These are phyloP conservation scores for Solanum chacoense DNA, from an alignment of 305 asterid genomes.

Conservation along the genomic window DNA sequence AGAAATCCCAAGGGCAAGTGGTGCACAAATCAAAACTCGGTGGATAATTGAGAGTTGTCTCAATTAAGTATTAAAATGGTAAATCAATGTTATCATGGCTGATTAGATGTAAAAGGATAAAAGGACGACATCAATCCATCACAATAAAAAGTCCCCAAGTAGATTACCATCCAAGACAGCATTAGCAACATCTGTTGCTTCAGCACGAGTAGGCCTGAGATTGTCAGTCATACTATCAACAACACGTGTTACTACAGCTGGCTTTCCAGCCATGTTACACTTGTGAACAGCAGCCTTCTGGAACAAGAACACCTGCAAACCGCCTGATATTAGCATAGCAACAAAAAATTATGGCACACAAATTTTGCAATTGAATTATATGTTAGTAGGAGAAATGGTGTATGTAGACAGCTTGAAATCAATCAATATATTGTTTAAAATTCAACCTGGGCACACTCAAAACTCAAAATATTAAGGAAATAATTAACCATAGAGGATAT, in stretches of 20 bases:
- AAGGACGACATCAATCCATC: background rate
- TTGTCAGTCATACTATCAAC: slow-evolving; percentile 96
- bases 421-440: background rate
- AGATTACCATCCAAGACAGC: slow-evolving; percentile 71
- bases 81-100: background rate
- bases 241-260: slow-evolving; percentile 88
- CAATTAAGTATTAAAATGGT: background rate
- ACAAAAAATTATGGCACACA: background rate
- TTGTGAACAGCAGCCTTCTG: slow-evolving; percentile 87
- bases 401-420: background rate
- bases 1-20: background rate
- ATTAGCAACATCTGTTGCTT: slow-evolving; percentile 87
- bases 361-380: background rate
- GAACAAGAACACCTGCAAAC: slow-evolving; percentile 77
- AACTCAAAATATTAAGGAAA: background rate
- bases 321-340: background rate
- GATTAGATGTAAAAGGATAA: background rate
- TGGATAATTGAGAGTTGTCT: background rate
- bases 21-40: background rate
- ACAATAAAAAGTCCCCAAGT: background rate
- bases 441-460: background rate
- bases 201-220: slow-evolving; percentile 83
- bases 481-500: background rate
- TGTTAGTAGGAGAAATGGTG: background rate
- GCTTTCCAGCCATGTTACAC: slow-evolving; percentile 97